phyloP scores from a whole-genome alignment of 176 grass and related monocot species.

The Elymus sibiricus region DNA sequence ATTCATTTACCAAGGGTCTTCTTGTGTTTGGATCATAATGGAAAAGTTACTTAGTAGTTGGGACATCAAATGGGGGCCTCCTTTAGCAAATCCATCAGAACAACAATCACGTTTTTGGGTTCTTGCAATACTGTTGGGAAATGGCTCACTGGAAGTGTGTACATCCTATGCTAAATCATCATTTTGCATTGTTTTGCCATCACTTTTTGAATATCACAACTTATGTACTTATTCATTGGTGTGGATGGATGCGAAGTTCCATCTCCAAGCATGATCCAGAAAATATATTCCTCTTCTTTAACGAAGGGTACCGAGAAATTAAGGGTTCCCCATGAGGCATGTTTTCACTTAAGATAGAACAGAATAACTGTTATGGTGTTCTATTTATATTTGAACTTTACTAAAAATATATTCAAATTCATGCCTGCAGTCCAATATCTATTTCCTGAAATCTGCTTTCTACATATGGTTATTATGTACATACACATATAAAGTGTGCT shows the following conservation, averaged over 20 bases:
- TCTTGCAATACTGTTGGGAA: conserved; percentile 80
- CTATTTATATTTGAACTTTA: too few species aligned
- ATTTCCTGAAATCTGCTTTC: too few species aligned
- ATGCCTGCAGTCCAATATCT: too few species aligned
- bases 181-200: conserved; percentile 13
- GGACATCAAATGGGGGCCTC: conserved; percentile 93
- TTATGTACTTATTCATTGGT: conserved; percentile 22
- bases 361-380: too few species aligned
- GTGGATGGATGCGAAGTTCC: conserved; percentile 87
- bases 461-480: too few species aligned
- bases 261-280: conserved; percentile 64
- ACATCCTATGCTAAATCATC: conserved; percentile 15
- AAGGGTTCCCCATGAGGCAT: too few species aligned
- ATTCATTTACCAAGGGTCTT: conserved; percentile 64
- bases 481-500: too few species aligned
- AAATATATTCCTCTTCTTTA: conserved; percentile 58
- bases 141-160: conserved; percentile 89
- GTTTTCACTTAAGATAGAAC: too few species aligned
- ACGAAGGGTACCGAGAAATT: conserved; percentile 41
- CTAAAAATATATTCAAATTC: too few species aligned
- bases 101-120: conserved; percentile 57
- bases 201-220: neutral
- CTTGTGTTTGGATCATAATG: conserved; percentile 84
- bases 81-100: conserved; percentile 19
- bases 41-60: conserved; percentile 94